A percentile compares a stretch with the other conserved stretches of the same genome.
phyloP scores from a whole-genome alignment of 1,139 yeast species.

The Wickerhamomyces sp. region DNA sequence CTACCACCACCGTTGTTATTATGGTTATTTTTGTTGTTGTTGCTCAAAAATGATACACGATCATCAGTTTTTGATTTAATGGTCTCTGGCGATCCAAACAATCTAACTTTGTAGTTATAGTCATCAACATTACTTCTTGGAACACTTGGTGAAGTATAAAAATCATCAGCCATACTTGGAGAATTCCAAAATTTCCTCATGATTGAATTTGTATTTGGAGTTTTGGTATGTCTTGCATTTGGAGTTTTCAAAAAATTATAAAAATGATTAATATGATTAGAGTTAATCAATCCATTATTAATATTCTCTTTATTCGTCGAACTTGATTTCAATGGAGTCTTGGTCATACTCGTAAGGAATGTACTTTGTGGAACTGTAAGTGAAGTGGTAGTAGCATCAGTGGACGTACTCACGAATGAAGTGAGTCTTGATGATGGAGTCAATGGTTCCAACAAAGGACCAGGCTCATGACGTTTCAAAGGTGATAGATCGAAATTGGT shows the following conservation, averaged over 20 bases:
- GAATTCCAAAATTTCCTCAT: slow-evolving; percentile 54
- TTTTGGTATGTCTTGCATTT: slow-evolving; percentile 19
- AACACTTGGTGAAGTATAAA: slow-evolving; percentile 53
- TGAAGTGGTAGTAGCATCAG: slow-evolving; percentile 9
- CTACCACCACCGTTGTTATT: background rate
- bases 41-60: too few species aligned
- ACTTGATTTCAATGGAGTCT: slow-evolving; percentile 19
- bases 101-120: slow-evolving; percentile 34
- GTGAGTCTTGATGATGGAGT: slow-evolving; percentile 23
- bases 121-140: slow-evolving; percentile 47
- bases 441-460: slow-evolving; percentile 55
- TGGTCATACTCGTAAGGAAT: slow-evolving; percentile 11
- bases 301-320: slow-evolving; percentile 13
- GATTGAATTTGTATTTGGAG: slow-evolving; percentile 31
- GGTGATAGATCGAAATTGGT: slow-evolving; percentile 64
- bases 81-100: slow-evolving; percentile 25
- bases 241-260: slow-evolving; percentile 22
- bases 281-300: slow-evolving; percentile 7
- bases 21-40: too few species aligned
- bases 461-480: slow-evolving; percentile 49
- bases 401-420: slow-evolving; percentile 16
- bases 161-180: slow-evolving; percentile 63
- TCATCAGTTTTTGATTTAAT: slow-evolving; percentile 3
- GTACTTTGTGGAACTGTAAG: slow-evolving; percentile 21
- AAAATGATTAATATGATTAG: slow-evolving; percentile 15